Percentiles rank a stretch among this genome's conserved stretches.
phyloP scores from a whole-genome alignment of 768 basidiomycete species.

The Leccinum truebloodii region DNA sequence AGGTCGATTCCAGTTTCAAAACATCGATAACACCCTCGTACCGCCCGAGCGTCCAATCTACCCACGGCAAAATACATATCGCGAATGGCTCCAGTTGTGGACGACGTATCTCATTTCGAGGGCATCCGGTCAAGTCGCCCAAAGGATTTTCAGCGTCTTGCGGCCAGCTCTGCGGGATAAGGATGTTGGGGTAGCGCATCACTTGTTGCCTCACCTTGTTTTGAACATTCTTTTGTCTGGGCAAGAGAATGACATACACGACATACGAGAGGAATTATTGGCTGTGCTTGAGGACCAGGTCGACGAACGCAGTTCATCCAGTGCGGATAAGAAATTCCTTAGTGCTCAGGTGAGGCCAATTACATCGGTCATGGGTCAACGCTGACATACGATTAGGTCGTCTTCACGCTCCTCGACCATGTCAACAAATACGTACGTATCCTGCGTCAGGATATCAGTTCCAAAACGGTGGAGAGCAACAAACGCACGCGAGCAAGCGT shows the following conservation, averaged over 20 bases:
- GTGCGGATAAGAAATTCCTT: constrained; percentile 78
- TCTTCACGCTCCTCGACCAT: constrained; percentile 95
- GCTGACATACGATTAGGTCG: constrained; percentile 54
- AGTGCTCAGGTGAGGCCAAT: constrained; percentile 80
- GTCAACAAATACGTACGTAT: constrained; percentile 86
- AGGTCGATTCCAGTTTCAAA: constrained; percentile 61
- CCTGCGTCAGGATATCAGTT: constrained; percentile 62
- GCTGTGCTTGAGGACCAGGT: constrained; percentile 89
- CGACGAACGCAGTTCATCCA: constrained; percentile 52
- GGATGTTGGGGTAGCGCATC: constrained; percentile 93
- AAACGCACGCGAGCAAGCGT: constrained; percentile 49
- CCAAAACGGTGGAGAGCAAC: constrained; percentile 47
- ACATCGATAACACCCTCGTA: constrained; percentile 44
- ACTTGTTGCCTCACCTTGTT: constrained; percentile 89
- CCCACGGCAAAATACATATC: constrained; percentile 71
- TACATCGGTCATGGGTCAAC: background rate
- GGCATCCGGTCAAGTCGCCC: constrained; percentile 57
- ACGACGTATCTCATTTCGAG: constrained; percentile 75
- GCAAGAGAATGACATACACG: constrained; percentile 54
- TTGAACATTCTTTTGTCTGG: constrained; percentile 83
- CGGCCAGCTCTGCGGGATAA: constrained; percentile 77
- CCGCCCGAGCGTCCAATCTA: constrained; percentile 74
- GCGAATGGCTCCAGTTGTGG: constrained; percentile 96
- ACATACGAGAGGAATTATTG: constrained; percentile 75
- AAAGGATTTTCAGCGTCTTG: constrained; percentile 75